phyloP scores from a whole-genome alignment of 2,329 filamentous ascomycete species.

The Dothiorella sarmentorum region DNA sequence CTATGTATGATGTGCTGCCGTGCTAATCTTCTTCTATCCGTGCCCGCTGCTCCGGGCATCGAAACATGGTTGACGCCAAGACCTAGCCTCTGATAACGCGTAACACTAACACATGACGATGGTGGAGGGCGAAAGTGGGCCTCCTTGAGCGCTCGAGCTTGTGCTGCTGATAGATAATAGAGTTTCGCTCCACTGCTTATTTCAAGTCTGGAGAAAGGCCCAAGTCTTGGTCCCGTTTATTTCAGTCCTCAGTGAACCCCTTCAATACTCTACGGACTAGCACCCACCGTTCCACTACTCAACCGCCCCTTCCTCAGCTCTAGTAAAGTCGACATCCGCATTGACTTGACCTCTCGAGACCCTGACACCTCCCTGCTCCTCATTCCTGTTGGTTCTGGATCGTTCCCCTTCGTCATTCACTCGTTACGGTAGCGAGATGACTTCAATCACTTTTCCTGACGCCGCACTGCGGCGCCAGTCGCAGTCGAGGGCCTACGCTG shows the following conservation, averaged over 20 bases:
- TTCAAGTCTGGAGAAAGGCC: neutral
- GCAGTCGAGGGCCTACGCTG: neutral
- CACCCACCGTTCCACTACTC: neutral
- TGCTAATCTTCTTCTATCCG: neutral
- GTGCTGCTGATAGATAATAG: neutral
- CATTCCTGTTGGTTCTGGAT: no score
- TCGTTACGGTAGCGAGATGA: neutral
- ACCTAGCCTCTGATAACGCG: slow-evolving; percentile 11
- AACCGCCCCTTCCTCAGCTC: neutral
- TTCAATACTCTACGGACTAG: neutral
- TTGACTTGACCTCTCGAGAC: no score
- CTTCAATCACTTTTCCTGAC: neutral
- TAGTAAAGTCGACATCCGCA: no score
- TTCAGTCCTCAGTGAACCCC: neutral
- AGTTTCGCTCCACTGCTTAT: neutral
- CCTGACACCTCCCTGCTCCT: neutral
- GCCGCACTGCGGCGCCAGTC: neutral
- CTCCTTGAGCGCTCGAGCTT: neutral
- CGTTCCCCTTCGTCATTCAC: neutral
- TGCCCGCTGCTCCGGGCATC: neutral
- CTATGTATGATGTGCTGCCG: neutral
- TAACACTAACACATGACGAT: neutral
- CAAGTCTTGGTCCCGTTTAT: neutral
- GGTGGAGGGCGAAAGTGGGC: neutral
- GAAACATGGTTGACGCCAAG: slow-evolving; percentile 5